These are phyloP conservation scores for Melanogaster broomeanus DNA, from an alignment of 768 basidiomycete species.

Conservation along the genomic window DNA sequence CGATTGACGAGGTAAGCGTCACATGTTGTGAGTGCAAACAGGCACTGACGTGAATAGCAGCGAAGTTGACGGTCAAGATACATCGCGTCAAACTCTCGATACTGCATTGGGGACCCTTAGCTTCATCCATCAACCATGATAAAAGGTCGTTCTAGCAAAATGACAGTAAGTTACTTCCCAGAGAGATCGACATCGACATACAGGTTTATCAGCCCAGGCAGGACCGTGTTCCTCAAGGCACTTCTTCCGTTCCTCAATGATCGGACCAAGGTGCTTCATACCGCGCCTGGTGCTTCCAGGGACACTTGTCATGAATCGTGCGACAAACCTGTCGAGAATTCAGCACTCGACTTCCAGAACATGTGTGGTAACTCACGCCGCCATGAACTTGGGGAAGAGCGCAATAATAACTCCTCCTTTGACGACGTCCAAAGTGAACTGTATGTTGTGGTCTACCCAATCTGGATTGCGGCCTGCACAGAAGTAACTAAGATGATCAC, in stretches of 20 bases:
- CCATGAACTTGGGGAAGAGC: constrained; percentile 34
- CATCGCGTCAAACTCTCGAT: constrained; percentile 20
- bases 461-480: constrained; percentile 30
- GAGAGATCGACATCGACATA: constrained; percentile 8
- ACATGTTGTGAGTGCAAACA: neutral
- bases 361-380: constrained; percentile 22
- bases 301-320: constrained; percentile 7
- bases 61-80: constrained; percentile 11
- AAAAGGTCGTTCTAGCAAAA: constrained; percentile 31
- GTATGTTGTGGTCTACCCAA: constrained; percentile 33
- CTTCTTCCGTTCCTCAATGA: constrained; percentile 30
- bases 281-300: constrained; percentile 3
- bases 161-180: neutral
- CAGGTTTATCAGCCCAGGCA: constrained; percentile 33
- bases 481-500: neutral
- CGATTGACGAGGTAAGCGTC: neutral
- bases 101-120: constrained; percentile 12
- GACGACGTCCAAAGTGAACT: constrained; percentile 29
- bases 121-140: constrained; percentile 32
- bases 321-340: constrained; percentile 12
- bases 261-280: constrained; percentile 23
- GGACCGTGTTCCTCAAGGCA: constrained; percentile 22
- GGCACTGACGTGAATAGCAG: constrained; percentile 21
- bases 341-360: neutral
- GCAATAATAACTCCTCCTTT: constrained; percentile 18